A percentile compares a stretch with the other conserved stretches of the same genome.
Evolutionary conservation across 495 filamentous ascomycete species (phyloP).

Genomic region (Aspergillus baeticus): DNA sequence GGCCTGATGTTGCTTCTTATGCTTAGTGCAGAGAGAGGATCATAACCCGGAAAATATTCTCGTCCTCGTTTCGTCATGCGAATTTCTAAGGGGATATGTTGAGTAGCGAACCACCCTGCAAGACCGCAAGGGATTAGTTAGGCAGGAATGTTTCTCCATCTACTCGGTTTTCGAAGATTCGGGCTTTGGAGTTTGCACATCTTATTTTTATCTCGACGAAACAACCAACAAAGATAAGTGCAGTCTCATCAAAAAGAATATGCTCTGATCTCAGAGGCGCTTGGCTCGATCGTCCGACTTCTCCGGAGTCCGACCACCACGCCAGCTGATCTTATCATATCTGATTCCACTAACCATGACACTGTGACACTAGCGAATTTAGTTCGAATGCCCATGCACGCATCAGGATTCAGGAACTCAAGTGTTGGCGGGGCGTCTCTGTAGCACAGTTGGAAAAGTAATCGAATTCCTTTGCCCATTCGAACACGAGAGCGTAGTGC

Average conservation of each 20-base stretch:
- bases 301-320: conserved; percentile 14
- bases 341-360: conserved; percentile 17
- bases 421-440: neutral
- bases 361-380: conserved; percentile 11
- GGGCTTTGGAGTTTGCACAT: no score
- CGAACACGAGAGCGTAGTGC: no score
- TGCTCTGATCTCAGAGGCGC: neutral
- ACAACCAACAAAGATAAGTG: no score
- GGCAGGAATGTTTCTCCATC: no score
- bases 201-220: no score
- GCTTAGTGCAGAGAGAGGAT: no score
- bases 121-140: no score
- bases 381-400: conserved; percentile 4
- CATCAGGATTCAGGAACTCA: neutral
- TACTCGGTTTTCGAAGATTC: no score
- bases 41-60: neutral
- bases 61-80: neutral
- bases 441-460: neutral
- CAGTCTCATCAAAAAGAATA: neutral
- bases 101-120: no score
- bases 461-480: neutral
- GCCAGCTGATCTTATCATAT: conserved; percentile 29
- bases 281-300: conserved; percentile 3
- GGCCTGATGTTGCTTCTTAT: no score
- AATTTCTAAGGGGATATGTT: neutral